A percentile compares a stretch with the other conserved stretches of the same genome.
Evolutionary conservation across 2,329 filamentous ascomycete genomes (phyloP).

Genomic region (Neophaeococcomyces aloes): DNA sequence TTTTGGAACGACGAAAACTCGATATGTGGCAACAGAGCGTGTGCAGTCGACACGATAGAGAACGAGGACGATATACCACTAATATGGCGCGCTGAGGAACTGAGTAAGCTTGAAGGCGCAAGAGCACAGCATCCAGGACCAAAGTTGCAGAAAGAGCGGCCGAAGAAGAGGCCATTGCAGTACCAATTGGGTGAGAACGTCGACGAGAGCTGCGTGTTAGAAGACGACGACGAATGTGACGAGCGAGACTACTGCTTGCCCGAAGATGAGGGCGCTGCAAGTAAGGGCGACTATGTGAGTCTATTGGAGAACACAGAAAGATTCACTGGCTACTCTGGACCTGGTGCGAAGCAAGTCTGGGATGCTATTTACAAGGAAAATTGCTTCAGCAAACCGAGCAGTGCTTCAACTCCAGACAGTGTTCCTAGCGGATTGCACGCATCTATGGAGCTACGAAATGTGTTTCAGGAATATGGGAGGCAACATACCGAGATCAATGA

Average conservation of each 20-base stretch:
- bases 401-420: slow-evolving; percentile 19
- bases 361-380: slow-evolving; percentile 95
- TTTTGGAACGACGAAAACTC: slow-evolving; percentile 92
- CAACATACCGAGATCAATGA: slow-evolving; percentile 48
- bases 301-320: slow-evolving; percentile 86
- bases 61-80: slow-evolving; percentile 88
- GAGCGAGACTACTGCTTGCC: slow-evolving; percentile 93
- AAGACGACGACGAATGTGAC: slow-evolving; percentile 95
- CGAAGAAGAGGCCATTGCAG: slow-evolving; percentile 61
- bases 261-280: slow-evolving; percentile 77
- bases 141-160: slow-evolving; percentile 58
- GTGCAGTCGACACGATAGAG: slow-evolving; percentile 87
- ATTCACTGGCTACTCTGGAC: slow-evolving; percentile 86
- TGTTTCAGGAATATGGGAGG: slow-evolving; percentile 41
- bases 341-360: slow-evolving; percentile 83
- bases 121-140: slow-evolving; percentile 79
- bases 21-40: slow-evolving; percentile 95
- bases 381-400: slow-evolving; percentile 56
- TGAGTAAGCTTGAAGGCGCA: slow-evolving; percentile 85
- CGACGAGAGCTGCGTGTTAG: slow-evolving; percentile 90
- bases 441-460: slow-evolving; percentile 49
- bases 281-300: slow-evolving; percentile 93
- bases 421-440: slow-evolving; percentile 37
- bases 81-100: slow-evolving; percentile 82
- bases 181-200: slow-evolving; percentile 76